Evolutionary conservation across 768 basidiomycete genomes (phyloP).

Genomic region (Trametes elegans): DNA sequence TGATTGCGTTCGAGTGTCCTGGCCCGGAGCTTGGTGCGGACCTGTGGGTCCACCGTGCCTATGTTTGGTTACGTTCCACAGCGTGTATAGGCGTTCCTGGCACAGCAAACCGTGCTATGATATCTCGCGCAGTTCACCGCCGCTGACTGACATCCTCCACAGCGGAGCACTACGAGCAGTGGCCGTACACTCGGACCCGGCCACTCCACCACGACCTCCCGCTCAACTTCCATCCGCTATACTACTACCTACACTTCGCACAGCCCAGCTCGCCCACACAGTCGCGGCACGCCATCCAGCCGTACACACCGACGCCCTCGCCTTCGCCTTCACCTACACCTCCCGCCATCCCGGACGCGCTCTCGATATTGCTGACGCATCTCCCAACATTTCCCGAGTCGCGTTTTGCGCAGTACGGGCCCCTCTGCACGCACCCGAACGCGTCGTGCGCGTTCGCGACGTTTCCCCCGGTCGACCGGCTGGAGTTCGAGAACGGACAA

Average conservation of each 20-base stretch:
- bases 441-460: constrained; percentile 29
- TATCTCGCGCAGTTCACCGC: neutral
- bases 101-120: too few species aligned
- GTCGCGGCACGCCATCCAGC: neutral
- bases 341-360: constrained; percentile 18
- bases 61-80: neutral
- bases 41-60: neutral
- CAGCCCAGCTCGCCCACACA: neutral
- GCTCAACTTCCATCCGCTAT: constrained; percentile 24
- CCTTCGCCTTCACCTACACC: constrained; percentile 17
- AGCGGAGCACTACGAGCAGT: constrained; percentile 17
- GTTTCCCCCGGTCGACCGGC: constrained; percentile 23
- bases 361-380: constrained; percentile 25
- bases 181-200: constrained; percentile 7
- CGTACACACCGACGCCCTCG: constrained; percentile 13
- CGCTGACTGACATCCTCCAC: neutral
- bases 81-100: neutral
- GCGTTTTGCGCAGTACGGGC: constrained; percentile 25
- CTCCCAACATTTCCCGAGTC: constrained; percentile 27
- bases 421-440: constrained; percentile 26
- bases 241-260: constrained; percentile 28
- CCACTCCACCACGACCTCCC: constrained; percentile 8
- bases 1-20: neutral
- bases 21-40: constrained; percentile 9
- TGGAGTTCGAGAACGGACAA: constrained; percentile 22